Evolutionary conservation across 2,329 filamentous ascomycete species (phyloP), one percentile per base, ranked within the genome.

Genomic region (Trichoderma koningiopsis): DNA sequence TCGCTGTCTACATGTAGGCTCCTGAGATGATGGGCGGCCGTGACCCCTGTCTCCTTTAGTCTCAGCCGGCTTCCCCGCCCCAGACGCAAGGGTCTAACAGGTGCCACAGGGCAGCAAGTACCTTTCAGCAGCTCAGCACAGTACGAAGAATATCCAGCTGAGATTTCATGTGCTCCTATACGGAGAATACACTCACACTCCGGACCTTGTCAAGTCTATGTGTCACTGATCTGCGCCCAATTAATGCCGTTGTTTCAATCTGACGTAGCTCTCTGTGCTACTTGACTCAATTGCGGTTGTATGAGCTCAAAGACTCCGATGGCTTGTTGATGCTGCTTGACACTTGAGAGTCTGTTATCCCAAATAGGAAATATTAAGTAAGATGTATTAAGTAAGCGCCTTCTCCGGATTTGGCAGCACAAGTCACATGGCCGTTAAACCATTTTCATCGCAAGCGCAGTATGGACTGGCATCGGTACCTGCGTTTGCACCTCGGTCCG

Each of bases 41-140:
- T 29, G 47, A 61, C 58, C 58, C 58, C 58, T 60, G 58, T 60
- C 58, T 60, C 27, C 47, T 60, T 60, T 60, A 60, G 58, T 47
- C 19, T 13, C 47, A 49, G 47, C 47, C 47, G 47, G 47, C 47
- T 49, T 60, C 24, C 31, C 27, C 58, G 58, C 24, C 4, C 27
- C 19, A 49, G 19, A n/a, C 7, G 40, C 40, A 43, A n/a, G 40
- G 40, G 40, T 19, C 40, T 43, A 43, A 43, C 40, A 43, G 6
- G 40, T 43, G 40, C 40, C 40, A 43, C 40, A 43, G 40, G 40
- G 7, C 8, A n/a, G 40, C 40, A 43, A 43, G 40, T 43, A 43
- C 40, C 40, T 8, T n/a, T 49, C n/a, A 24, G 47, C 22, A 24
- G n/a, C 5, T 10, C 47, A 24, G 22, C n/a, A 49, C 47, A 49